Evolutionary conservation across 371 early-diverging fungal genomes (phyloP), one percentile per base, ranked within the genome.

Genomic region (Syncephalastrum contaminatum): DNA sequence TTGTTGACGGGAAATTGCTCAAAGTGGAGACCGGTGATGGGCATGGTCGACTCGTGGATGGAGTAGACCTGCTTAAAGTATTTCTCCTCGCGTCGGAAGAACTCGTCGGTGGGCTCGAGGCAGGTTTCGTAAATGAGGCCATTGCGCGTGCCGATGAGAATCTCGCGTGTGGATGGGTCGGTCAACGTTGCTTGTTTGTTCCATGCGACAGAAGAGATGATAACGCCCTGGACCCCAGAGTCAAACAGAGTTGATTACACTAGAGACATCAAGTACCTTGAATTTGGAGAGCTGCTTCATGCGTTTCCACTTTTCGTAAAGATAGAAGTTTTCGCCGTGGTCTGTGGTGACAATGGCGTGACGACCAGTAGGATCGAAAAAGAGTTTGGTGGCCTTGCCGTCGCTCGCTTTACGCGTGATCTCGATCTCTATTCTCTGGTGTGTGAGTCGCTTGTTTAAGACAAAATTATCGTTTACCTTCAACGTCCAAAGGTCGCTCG

Each of bases 141-240:
- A 25, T 89, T 87, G 46, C 78, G 66, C 4, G 93, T 91, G 13
- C 93, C 97, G 40, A 96, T 69, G 55, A 96, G 72, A 30, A 95
- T 86, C 30, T 86, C 82, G 41, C 86, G 84, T 1, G 94, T 94
- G 3, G 90, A 87, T 2, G 82, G 67, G 51, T 79, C 79, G 1
- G 65, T 59, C 19, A 72, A 61, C n/a, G 67, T 63, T n/a, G 79
- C 71, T 25, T 69, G 81, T 57, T 86, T 86, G 52, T 90, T 94
- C 95, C 95, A 96, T 1, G 92, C 95, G 19, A 96, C 83, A 0
- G 93, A 89, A 43, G 91, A 87, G 41, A 95, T 84, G 6, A 83
- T 72, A 46, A 92, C 67, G 0, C 91, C 90, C 91, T 93, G 19
- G 10, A n/a, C 13, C 14, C 14, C n/a, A n/a, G n/a, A n/a, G n/a